phyloP scores from a whole-genome alignment of 1,284 basidiomycete species.

The Melanopsichium pennsylvanicum region DNA sequence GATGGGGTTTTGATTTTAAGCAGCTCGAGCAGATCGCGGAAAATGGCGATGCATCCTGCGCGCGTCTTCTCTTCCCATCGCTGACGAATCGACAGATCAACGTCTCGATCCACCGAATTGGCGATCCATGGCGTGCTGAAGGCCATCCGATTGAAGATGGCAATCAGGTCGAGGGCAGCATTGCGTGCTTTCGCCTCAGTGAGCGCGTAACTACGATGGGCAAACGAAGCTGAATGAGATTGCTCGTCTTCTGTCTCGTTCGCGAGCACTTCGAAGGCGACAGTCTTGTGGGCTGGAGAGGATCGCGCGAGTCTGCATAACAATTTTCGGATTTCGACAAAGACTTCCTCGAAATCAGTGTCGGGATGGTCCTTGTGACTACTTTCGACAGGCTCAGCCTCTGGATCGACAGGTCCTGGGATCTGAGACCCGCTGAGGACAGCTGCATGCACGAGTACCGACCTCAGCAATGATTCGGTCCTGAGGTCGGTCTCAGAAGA shows the following conservation, averaged over 20 bases:
- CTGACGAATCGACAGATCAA: conserved; percentile 23
- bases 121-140: conserved; percentile 60
- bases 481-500: conserved; percentile 43
- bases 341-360: conserved; percentile 43
- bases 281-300: conserved; percentile 9
- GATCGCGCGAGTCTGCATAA: conserved; percentile 40
- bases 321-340: conserved; percentile 44
- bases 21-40: conserved; percentile 57
- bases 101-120: conserved; percentile 35
- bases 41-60: conserved; percentile 52
- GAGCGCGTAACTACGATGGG: conserved; percentile 1
- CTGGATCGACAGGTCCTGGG: conserved; percentile 37
- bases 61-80: conserved; percentile 50
- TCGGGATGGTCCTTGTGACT: conserved; percentile 4
- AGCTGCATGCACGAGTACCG: conserved; percentile 59
- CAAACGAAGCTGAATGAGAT: conserved; percentile 1
- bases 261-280: conserved; percentile 12
- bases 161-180: conserved; percentile 57
- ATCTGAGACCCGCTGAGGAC: conserved; percentile 46
- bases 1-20: conserved; percentile 26
- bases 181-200: conserved; percentile 40
- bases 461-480: conserved; percentile 44
- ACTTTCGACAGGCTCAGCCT: conserved; percentile 17
- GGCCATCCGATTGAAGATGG: conserved; percentile 62
- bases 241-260: conserved; percentile 8